Evolutionary conservation across 148 eudicot species (phyloP).

Genomic region (Arctostaphylos glauca): DNA sequence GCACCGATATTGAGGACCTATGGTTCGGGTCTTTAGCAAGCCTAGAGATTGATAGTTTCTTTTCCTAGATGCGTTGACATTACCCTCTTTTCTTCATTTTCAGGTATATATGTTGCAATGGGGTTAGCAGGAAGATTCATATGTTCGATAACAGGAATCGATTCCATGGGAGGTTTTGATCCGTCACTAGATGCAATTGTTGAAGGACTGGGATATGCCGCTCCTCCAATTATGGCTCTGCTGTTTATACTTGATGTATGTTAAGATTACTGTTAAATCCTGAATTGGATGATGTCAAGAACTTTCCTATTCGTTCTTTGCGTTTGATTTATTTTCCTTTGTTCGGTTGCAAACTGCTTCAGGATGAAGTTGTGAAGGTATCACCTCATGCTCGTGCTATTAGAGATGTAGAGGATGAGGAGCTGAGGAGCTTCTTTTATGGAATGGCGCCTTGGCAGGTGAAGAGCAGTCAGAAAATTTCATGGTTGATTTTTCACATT

Average conservation of each 20-base stretch:
- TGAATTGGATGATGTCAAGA: not conserved
- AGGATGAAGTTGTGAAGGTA: conserved; percentile 98
- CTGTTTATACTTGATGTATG: conserved; percentile 93
- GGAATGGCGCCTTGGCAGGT: conserved; percentile 99
- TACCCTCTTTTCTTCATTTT: not conserved
- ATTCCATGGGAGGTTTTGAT: conserved; percentile 71
- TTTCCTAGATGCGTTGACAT: too few species aligned
- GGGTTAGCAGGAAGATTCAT: conserved; percentile 85
- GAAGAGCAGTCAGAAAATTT: not conserved
- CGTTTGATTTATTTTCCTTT: not conserved
- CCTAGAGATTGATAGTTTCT: too few species aligned
- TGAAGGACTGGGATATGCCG: conserved; percentile 91
- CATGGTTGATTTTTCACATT: not conserved
- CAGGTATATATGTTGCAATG: conserved; percentile 97
- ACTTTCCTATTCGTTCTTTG: not conserved
- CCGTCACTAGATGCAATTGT: conserved; percentile 73
- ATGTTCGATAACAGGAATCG: conserved; percentile 74
- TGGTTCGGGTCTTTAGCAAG: not conserved
- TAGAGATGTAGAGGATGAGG: conserved; percentile 98
- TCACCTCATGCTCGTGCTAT: conserved; percentile 99
- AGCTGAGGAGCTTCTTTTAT: conserved; percentile 85
- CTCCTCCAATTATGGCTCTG: conserved; percentile 97
- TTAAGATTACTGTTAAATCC: not conserved
- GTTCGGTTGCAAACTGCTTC: conserved; percentile 14
- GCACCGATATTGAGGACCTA: not conserved